Percentiles rank a stretch among this genome's conserved stretches.
These are phyloP conservation scores for Mimosa pudica DNA, from an alignment of 306 rosid genomes.

Conservation along the genomic window DNA sequence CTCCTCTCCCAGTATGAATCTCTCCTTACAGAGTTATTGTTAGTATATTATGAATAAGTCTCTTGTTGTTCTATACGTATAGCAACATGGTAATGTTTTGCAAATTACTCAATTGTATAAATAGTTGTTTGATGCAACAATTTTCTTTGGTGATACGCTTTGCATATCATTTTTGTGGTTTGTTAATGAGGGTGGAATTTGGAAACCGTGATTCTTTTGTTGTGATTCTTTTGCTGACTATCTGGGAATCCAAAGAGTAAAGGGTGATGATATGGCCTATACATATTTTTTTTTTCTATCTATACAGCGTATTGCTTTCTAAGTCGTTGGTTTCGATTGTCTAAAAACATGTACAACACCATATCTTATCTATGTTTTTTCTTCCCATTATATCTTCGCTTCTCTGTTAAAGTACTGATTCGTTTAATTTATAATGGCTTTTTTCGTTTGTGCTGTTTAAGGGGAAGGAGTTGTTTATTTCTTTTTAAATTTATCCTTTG, in stretches of 20 bases:
- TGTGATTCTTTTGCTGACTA: not conserved
- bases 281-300: not conserved
- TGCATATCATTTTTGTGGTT: not conserved
- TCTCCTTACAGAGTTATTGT: not conserved
- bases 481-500: not conserved
- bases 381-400: not conserved
- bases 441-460: not conserved
- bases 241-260: slow-evolving; percentile 30
- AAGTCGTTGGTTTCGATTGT: not conserved
- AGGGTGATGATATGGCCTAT: not conserved
- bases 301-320: not conserved
- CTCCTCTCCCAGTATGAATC: slow-evolving; percentile 19
- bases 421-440: not conserved
- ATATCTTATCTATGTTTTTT: too few relatives aligned
- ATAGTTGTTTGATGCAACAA: slow-evolving; percentile 18
- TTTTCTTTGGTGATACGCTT: not conserved
- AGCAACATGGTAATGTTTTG: not conserved
- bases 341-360: not conserved
- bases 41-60: slow-evolving; percentile 20
- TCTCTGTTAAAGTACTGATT: not conserved
- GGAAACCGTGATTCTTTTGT: not conserved
- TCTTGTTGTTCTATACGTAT: slow-evolving; percentile 15
- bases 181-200: not conserved
- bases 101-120: slow-evolving; percentile 36
- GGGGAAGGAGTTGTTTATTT: not conserved